A percentile compares a stretch with the other conserved stretches of the same genome.
Evolutionary conservation across 805 yeast species (phyloP).

Genomic region (Danielozyma ontarioensis): DNA sequence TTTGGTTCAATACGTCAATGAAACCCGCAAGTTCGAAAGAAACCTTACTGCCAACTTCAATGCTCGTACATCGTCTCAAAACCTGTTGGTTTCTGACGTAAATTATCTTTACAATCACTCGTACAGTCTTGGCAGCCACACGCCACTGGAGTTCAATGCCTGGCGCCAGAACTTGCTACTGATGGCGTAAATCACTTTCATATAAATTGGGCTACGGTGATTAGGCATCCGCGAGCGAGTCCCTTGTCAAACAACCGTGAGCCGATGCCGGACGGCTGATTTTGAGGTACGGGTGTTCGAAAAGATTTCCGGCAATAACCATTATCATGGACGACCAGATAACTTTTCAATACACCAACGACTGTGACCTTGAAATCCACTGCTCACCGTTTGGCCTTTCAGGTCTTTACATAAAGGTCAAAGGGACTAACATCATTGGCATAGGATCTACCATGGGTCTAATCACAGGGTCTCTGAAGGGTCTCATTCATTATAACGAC

Average conservation of each 20-base stretch:
- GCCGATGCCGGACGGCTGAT: too few relatives aligned
- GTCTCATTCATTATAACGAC: slow-evolving; percentile 45
- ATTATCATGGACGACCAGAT: slow-evolving; percentile 5
- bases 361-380: slow-evolving; percentile 49
- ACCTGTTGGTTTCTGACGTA: slow-evolving; percentile 7
- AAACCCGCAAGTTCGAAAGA: slow-evolving; percentile 10
- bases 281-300: background rate
- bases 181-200: too few relatives aligned
- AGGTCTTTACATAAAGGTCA: slow-evolving; percentile 45
- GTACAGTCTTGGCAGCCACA: too few relatives aligned
- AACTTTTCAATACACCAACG: slow-evolving; percentile 41
- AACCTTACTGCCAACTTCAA: slow-evolving; percentile 7
- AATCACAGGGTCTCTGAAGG: slow-evolving; percentile 47
- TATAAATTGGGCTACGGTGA: too few relatives aligned
- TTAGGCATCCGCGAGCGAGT: too few relatives aligned
- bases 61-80: background rate
- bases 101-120: slow-evolving; percentile 8
- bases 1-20: slow-evolving; percentile 4
- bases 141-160: too few relatives aligned
- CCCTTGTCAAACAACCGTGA: background rate
- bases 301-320: background rate
- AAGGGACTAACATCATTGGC: slow-evolving; percentile 46
- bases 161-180: too few relatives aligned
- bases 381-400: slow-evolving; percentile 54
- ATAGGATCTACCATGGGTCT: slow-evolving; percentile 55